phyloP scores from a whole-genome alignment of 805 yeast species.

The Priceomyces medius region DNA sequence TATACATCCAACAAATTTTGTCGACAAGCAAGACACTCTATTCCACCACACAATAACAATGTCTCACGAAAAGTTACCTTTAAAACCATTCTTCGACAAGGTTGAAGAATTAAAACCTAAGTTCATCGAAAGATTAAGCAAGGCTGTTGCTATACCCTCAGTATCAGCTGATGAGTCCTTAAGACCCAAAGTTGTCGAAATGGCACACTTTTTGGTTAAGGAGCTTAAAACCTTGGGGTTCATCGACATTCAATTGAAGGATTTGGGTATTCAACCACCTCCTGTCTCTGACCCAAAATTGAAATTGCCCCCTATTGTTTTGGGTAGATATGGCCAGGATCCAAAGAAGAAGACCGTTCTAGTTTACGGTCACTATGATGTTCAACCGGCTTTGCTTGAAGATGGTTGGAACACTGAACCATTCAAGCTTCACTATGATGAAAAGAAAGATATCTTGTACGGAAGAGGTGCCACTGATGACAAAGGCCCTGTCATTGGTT shows the following conservation, averaged over 20 bases:
- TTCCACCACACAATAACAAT: conserved; percentile 16
- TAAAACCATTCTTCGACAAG: conserved; percentile 53
- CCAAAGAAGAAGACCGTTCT: conserved; percentile 83
- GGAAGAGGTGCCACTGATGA: conserved; percentile 98
- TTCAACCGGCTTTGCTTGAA: conserved; percentile 88
- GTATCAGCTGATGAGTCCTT: conserved; percentile 88
- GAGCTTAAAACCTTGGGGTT: conserved; percentile 78
- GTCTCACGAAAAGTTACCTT: conserved; percentile 41
- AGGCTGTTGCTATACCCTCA: conserved; percentile 93
- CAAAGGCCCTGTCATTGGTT: conserved; percentile 96
- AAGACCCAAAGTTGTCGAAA: conserved; percentile 85
- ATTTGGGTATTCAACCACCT: conserved; percentile 89
- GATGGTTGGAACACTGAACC: conserved; percentile 98
- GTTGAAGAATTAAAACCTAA: conserved; percentile 73
- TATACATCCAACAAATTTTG: too few relatives aligned
- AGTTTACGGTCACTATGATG: conserved; percentile 97
- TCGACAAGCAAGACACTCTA: too few relatives aligned
- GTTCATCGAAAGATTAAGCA: conserved; percentile 67
- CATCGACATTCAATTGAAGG: conserved; percentile 74
- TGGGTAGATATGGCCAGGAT: conserved; percentile 82
- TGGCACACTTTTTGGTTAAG: conserved; percentile 76
- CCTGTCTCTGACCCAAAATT: conserved; percentile 68
- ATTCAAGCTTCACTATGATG: conserved; percentile 59
- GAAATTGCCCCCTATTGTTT: conserved; percentile 90
- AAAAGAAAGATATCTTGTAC: conserved; percentile 65